These are phyloP conservation scores for Lavandula angustifolia DNA, from an alignment of 257 asterid species.

Conservation along the genomic window DNA sequence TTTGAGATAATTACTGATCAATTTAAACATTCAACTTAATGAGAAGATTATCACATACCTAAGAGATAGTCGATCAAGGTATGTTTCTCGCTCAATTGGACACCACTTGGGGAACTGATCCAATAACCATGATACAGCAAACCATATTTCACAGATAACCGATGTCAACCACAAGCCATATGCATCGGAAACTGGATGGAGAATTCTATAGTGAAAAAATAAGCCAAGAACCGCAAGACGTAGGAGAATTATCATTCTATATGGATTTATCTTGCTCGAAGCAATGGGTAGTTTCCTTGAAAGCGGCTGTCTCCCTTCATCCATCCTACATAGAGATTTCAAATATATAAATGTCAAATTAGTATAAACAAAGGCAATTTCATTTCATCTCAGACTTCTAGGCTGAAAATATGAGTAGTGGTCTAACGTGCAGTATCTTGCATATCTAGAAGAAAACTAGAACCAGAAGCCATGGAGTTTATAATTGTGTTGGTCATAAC, in stretches of 20 bases:
- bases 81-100: conserved; percentile 83
- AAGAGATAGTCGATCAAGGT: conserved; percentile 86
- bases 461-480: not conserved
- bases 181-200: conserved; percentile 80
- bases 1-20: too few species aligned
- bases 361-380: not conserved
- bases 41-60: conserved; percentile 59
- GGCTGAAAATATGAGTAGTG: not conserved
- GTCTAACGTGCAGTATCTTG: conserved; percentile 3
- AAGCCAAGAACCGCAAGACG: conserved; percentile 79
- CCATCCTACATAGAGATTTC: conserved; percentile 61
- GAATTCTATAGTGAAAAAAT: conserved; percentile 82
- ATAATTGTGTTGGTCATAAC: too few species aligned
- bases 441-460: conserved; percentile 1
- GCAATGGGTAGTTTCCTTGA: conserved; percentile 81
- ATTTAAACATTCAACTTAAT: too few species aligned
- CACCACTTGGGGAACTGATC: conserved; percentile 96
- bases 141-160: conserved; percentile 94
- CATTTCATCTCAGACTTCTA: not conserved
- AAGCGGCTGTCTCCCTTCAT: conserved; percentile 92
- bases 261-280: conserved; percentile 87
- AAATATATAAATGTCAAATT: conserved; percentile 11
- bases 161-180: conserved; percentile 86
- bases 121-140: conserved; percentile 86
- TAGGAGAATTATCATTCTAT: conserved; percentile 67